Evolutionary conservation across 148 eudicot genomes (phyloP).

Genomic region (Hydrangea macrophylla): DNA sequence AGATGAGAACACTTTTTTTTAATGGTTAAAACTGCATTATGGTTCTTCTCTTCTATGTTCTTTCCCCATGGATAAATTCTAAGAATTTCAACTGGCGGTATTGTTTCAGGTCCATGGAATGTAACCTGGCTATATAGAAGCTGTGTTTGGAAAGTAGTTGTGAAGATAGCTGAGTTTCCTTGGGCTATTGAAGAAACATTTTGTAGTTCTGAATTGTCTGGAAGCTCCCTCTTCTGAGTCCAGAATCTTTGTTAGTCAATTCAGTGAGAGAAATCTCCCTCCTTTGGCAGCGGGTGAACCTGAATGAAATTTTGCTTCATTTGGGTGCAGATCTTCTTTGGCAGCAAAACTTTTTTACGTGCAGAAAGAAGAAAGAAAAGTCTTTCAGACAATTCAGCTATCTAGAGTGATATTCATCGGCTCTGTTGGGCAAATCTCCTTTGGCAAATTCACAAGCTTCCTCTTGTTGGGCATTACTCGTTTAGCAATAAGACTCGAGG

Average conservation of each 20-base stretch:
- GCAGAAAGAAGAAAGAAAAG: not conserved
- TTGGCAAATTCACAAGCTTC: slow-evolving; percentile 44
- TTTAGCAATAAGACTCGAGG: slow-evolving; percentile 5
- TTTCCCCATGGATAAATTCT: not conserved
- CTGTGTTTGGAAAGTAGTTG: slow-evolving; percentile 24
- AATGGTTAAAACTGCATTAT: slow-evolving; percentile 5
- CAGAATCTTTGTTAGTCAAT: slow-evolving; percentile 2
- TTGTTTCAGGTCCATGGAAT: slow-evolving; percentile 45
- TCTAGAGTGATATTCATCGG: slow-evolving; percentile 4
- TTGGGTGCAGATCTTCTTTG: slow-evolving; percentile 61
- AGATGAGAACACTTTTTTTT: not conserved
- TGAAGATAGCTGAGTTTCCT: slow-evolving; percentile 10
- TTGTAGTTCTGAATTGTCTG: slow-evolving; percentile 3
- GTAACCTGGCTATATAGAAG: slow-evolving; percentile 31
- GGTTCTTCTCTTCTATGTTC: not conserved
- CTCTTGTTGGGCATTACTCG: not conserved
- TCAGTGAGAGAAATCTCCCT: slow-evolving; percentile 24
- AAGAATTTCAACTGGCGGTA: slow-evolving; percentile 8
- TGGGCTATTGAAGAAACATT: not conserved
- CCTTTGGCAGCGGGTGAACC: slow-evolving; percentile 18
- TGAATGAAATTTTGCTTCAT: slow-evolving; percentile 13
- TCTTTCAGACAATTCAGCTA: not conserved
- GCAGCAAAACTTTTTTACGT: slow-evolving; percentile 19
- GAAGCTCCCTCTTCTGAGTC: not conserved
- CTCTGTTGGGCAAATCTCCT: slow-evolving; percentile 67